Percentiles rank a stretch among this genome's conserved stretches.
These are phyloP conservation scores for Thielaviopsis euricoi DNA, from an alignment of 2,329 filamentous ascomycete species.

Conservation along the genomic window DNA sequence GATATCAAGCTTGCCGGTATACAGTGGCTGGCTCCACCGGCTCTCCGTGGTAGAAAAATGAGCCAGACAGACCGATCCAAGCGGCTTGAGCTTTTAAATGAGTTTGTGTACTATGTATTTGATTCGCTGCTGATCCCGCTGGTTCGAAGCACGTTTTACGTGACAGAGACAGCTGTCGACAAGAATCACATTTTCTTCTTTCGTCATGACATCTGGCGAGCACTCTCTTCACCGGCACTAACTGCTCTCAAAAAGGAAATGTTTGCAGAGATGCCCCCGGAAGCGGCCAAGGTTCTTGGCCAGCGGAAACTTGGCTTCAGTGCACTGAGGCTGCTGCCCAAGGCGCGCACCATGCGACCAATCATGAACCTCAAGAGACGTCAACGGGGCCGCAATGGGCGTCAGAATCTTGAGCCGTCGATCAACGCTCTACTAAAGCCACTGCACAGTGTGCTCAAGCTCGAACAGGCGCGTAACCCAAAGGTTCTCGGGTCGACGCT, in stretches of 20 bases:
- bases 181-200: conserved; percentile 82
- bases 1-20: conserved; percentile 47
- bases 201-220: conserved; percentile 80
- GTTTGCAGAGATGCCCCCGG: conserved; percentile 58
- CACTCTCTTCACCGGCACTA: conserved; percentile 58
- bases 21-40: conserved; percentile 52
- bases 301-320: conserved; percentile 57
- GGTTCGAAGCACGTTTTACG: conserved; percentile 76
- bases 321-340: conserved; percentile 68
- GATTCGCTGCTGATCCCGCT: conserved; percentile 84
- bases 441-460: conserved; percentile 58
- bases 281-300: conserved; percentile 41
- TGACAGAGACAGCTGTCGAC: conserved; percentile 74
- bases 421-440: conserved; percentile 45
- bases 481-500: conserved; percentile 58
- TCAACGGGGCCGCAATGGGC: conserved; percentile 39
- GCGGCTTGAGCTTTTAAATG: conserved; percentile 60
- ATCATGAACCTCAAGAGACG: conserved; percentile 74
- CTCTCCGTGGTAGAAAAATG: conserved; percentile 33
- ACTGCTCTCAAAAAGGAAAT: conserved; percentile 48
- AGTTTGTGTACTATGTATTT: conserved; percentile 84
- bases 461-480: conserved; percentile 47
- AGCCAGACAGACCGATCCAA: conserved; percentile 59
- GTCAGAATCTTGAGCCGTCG: conserved; percentile 35
- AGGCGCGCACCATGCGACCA: conserved; percentile 56